Evolutionary conservation across 768 basidiomycete genomes (phyloP), one percentile per base, ranked within the genome.

Genomic region (Tricholoma sp.): DNA sequence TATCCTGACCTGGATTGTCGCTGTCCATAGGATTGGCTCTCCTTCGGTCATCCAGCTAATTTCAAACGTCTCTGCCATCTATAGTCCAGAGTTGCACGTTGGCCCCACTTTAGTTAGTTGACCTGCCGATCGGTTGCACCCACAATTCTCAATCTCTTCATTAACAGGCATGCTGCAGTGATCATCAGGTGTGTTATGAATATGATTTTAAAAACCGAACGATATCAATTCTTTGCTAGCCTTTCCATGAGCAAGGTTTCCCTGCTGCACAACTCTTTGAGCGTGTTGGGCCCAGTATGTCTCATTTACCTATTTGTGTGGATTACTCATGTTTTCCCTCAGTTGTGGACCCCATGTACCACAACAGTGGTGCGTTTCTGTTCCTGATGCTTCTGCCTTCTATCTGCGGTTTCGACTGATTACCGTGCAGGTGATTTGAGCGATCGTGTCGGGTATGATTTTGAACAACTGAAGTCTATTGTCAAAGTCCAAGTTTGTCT

Each of bases 281-380:
- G 66, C 85, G 91, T 46, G 89, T 86, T 0, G 93, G 91, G 5
- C 83, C 82, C 9, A 83, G 83, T 84, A 63, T 54, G 81, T 70
- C n/a, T 61, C 24, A 32, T 52, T 37, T 21, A 50, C 22, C 6
- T 12, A 1, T 31, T 27, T 5, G 9, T 37, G 27, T 50, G 51
- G 8, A 50, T 35, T 41, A 46, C 39, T n/a, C 31, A 57, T 55
- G 52, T 52, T 22, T 52, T 57, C 51, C 35, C 53, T 35, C 57
- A 85, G 93, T 97, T 66, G 84, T 79, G 16, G 93, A 94, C 69
- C 91, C 91, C 9, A 90, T 89, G 86, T 94, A 93, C 66, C 90
- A 93, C 69, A 91, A 90, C 68, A 86, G 85, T 64, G 85, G 88
- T 84, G 59, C 27, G 77, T 64, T 4, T 43, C 57, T 52, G 9